Percentiles rank a stretch among this genome's conserved stretches.
phyloP scores from a whole-genome alignment of 352 stramenopile species.

The Phytophthora podocarpi region DNA sequence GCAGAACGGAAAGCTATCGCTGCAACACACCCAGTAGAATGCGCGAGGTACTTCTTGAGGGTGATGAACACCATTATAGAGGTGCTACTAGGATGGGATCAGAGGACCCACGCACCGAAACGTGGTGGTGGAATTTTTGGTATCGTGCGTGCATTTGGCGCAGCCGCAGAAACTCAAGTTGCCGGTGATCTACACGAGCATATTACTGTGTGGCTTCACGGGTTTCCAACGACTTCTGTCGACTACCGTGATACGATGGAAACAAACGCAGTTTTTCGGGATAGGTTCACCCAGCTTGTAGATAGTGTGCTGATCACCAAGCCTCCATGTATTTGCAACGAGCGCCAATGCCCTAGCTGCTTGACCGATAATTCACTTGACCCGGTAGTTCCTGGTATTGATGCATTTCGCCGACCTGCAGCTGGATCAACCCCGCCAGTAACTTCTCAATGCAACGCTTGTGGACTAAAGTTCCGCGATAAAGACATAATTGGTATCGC shows the following conservation, averaged over 20 bases:
- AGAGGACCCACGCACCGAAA: neutral
- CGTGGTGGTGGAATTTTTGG: constrained; percentile 30
- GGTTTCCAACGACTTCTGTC: constrained; percentile 23
- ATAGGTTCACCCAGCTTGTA: neutral
- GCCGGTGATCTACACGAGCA: constrained; percentile 33
- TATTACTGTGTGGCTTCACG: constrained; percentile 33
- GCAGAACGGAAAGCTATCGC: constrained; percentile 21
- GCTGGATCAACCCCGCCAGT: neutral
- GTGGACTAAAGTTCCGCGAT: neutral
- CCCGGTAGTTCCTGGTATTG: neutral
- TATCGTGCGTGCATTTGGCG: constrained; percentile 29
- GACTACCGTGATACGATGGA: neutral
- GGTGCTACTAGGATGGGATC: constrained; percentile 26
- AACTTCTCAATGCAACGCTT: neutral
- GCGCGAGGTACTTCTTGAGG: constrained; percentile 22
- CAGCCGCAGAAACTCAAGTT: constrained; percentile 30
- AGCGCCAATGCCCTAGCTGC: neutral
- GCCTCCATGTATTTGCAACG: neutral
- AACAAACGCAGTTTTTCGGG: neutral
- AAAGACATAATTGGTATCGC: constrained; percentile 8
- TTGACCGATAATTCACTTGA: neutral
- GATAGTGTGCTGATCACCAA: neutral
- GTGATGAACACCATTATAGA: constrained; percentile 25
- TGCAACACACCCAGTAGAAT: constrained; percentile 21
- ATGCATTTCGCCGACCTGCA: constrained; percentile 6